Percentiles rank a stretch among this genome's conserved stretches.
phyloP scores from a whole-genome alignment of 805 yeast species.

The Lipomyces kockii region DNA sequence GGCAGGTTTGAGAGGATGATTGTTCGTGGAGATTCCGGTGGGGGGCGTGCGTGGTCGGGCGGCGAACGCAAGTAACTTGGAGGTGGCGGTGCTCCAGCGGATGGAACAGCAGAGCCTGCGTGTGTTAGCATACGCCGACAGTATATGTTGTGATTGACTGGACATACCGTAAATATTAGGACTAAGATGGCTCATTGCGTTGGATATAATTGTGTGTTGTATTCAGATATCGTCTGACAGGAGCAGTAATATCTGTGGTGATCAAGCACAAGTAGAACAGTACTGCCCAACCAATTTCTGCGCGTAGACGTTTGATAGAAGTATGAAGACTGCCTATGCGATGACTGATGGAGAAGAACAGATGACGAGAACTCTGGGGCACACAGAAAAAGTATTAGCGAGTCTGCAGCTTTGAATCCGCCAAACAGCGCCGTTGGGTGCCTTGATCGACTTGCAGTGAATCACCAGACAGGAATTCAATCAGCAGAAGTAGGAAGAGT shows the following conservation, averaged over 20 bases:
- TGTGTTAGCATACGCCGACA: background rate
- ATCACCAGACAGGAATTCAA: background rate
- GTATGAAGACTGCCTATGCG: background rate
- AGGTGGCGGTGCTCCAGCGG: background rate
- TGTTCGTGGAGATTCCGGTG: conserved; percentile 15
- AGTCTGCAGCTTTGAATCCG: background rate
- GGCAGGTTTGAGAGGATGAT: conserved; percentile 32
- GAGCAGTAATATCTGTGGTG: background rate
- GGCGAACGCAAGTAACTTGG: background rate
- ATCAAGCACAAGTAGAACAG: background rate
- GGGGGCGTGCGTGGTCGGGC: conserved; percentile 3
- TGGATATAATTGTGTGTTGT: background rate
- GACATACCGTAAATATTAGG: conserved; percentile 5
- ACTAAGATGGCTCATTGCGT: conserved; percentile 3
- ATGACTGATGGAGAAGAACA: background rate
- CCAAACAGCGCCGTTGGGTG: background rate
- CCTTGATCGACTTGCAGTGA: background rate
- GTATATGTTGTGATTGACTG: background rate
- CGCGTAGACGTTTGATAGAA: background rate
- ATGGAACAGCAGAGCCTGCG: background rate
- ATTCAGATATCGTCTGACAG: background rate
- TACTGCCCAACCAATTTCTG: background rate
- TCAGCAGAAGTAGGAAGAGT: background rate
- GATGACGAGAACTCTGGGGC: background rate
- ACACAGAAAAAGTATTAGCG: background rate